These are phyloP conservation scores for Pyronema domesticum DNA, from an alignment of 495 filamentous ascomycete genomes.

Conservation along the genomic window DNA sequence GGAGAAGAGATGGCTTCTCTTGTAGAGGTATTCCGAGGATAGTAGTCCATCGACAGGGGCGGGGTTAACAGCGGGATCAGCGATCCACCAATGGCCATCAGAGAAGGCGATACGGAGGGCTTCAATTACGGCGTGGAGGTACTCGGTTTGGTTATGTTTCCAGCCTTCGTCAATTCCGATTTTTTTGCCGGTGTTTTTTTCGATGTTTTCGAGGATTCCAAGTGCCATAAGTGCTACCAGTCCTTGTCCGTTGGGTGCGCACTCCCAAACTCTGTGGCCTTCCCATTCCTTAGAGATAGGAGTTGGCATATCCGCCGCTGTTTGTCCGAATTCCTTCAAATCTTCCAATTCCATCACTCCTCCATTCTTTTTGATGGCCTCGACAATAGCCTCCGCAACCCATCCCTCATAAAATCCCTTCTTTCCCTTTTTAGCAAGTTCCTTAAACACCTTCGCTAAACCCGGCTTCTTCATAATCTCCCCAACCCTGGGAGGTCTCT, in stretches of 20 bases:
- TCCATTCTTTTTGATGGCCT: conserved; percentile 57
- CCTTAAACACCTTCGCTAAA: conserved; percentile 64
- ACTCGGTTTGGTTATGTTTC: conserved; percentile 29
- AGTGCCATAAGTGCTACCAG: conserved; percentile 88
- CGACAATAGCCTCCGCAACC: conserved; percentile 61
- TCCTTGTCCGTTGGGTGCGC: conserved; percentile 94
- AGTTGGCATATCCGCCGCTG: conserved; percentile 59
- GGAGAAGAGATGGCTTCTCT: conserved; percentile 53
- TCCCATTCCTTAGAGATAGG: conserved; percentile 36
- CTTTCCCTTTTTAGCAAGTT: conserved; percentile 64
- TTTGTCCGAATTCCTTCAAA: conserved; percentile 52
- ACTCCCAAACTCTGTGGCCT: conserved; percentile 59
- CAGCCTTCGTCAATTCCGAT: conserved; percentile 9
- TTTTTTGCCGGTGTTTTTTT: conserved; percentile 51
- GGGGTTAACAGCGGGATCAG: conserved; percentile 52
- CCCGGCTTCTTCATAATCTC: conserved; percentile 77
- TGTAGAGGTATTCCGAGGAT: conserved; percentile 43
- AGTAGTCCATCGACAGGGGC: conserved; percentile 50
- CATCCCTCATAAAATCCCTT: conserved; percentile 79
- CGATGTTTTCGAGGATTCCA: conserved; percentile 73
- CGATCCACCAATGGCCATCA: conserved; percentile 75
- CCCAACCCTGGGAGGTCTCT: conserved; percentile 55
- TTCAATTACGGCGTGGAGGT: conserved; percentile 84
- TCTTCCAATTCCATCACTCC: conserved; percentile 67
- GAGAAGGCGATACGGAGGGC: conserved; percentile 81